Evolutionary conservation across 805 yeast species (phyloP).

Genomic region (Starmera dryadoides): DNA sequence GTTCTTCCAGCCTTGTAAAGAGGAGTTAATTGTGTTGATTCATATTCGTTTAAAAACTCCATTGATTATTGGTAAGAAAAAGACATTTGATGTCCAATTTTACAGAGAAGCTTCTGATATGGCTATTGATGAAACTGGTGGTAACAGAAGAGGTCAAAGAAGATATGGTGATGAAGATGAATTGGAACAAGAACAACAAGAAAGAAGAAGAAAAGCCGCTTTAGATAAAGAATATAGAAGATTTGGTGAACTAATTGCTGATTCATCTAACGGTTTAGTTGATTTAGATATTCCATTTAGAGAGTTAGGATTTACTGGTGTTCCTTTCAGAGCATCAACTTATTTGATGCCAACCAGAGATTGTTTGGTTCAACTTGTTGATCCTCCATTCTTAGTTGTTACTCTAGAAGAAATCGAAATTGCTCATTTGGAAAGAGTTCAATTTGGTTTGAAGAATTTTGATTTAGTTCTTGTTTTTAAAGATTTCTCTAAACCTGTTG

Average conservation of each 20-base stretch:
- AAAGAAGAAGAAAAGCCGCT: slow-evolving; percentile 83
- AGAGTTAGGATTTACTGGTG: slow-evolving; percentile 96
- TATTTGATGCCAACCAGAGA: slow-evolving; percentile 96
- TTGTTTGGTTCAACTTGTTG: slow-evolving; percentile 88
- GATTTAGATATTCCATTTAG: slow-evolving; percentile 93
- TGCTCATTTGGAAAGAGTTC: slow-evolving; percentile 94
- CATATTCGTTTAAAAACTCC: slow-evolving; percentile 92
- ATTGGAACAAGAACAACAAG: slow-evolving; percentile 97
- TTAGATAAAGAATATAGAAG: slow-evolving; percentile 87
- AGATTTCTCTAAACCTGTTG: slow-evolving; percentile 81
- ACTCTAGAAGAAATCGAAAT: slow-evolving; percentile 89
- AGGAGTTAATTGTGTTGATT: slow-evolving; percentile 85
- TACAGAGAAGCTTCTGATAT: slow-evolving; percentile 95
- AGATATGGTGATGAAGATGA: slow-evolving; percentile 98
- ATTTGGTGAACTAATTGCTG: slow-evolving; percentile 88
- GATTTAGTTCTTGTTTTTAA: slow-evolving; percentile 95
- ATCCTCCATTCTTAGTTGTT: slow-evolving; percentile 90
- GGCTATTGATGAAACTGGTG: slow-evolving; percentile 94
- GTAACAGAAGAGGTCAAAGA: slow-evolving; percentile 73
- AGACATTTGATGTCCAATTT: slow-evolving; percentile 91
- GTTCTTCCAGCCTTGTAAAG: slow-evolving; percentile 93
- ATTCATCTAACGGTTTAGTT: slow-evolving; percentile 72
- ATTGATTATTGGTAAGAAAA: slow-evolving; percentile 90
- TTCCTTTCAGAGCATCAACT: slow-evolving; percentile 90
- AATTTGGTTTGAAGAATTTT: slow-evolving; percentile 92